Percentiles rank a stretch among this genome's conserved stretches.
Evolutionary conservation across 1,139 yeast genomes (phyloP).

Genomic region (Saccharomyces hybrid): DNA sequence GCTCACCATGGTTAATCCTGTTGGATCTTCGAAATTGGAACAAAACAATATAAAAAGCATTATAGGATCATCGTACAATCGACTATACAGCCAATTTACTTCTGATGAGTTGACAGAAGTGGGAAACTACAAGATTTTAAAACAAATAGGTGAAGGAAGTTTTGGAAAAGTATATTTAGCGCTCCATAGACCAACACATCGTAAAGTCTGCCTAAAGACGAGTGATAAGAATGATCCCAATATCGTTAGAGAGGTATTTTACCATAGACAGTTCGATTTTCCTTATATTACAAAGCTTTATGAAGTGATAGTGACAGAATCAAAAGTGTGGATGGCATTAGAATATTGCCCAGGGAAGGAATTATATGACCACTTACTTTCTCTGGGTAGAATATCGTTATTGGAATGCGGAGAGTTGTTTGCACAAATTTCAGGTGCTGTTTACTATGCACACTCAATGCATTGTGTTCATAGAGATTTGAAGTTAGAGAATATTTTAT

Average conservation of each 20-base stretch:
- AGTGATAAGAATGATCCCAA: constrained; percentile 80
- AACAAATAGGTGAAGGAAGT: constrained; percentile 81
- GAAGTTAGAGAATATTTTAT: constrained; percentile 73
- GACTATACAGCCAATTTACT: constrained; percentile 49
- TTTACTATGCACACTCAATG: constrained; percentile 72
- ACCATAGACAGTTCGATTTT: constrained; percentile 76
- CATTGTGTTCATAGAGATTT: constrained; percentile 87
- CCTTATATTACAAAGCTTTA: constrained; percentile 78
- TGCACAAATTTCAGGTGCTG: constrained; percentile 74
- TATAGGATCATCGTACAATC: constrained; percentile 56
- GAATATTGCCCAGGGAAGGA: constrained; percentile 92
- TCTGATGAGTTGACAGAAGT: constrained; percentile 49
- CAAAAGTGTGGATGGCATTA: constrained; percentile 74
- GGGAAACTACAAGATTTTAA: constrained; percentile 66
- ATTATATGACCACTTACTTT: constrained; percentile 62
- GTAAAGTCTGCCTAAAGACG: constrained; percentile 77
- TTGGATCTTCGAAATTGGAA: constrained; percentile 17
- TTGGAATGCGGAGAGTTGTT: constrained; percentile 55
- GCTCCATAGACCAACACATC: constrained; percentile 59
- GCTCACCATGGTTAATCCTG: background rate
- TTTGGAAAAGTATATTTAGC: constrained; percentile 91
- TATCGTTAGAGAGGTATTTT: constrained; percentile 85
- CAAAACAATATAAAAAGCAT: constrained; percentile 29
- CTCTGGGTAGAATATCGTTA: constrained; percentile 44
- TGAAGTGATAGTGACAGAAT: constrained; percentile 78